These are phyloP conservation scores for Penicillium soppii DNA, from an alignment of 495 filamentous ascomycete genomes.

Conservation along the genomic window DNA sequence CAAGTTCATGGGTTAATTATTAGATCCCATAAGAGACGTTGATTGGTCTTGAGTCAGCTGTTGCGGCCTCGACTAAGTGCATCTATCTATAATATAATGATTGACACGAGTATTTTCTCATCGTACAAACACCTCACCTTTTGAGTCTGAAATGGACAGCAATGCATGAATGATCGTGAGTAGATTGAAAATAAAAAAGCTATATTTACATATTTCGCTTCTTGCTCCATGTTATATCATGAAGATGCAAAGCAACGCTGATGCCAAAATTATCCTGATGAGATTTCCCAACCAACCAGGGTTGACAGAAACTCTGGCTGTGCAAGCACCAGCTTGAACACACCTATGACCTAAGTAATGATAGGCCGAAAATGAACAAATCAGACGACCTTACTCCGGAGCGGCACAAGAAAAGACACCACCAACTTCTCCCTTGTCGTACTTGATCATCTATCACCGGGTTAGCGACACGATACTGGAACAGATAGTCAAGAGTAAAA, in stretches of 20 bases:
- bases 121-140: too few relatives aligned
- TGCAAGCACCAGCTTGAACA: constrained; percentile 9
- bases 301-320: background rate
- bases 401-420: constrained; percentile 48
- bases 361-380: background rate
- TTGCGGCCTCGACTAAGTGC: too few relatives aligned
- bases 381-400: constrained; percentile 11
- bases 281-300: constrained; percentile 4
- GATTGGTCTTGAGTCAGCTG: too few relatives aligned
- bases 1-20: too few relatives aligned
- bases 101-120: too few relatives aligned
- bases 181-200: background rate
- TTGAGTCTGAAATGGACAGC: too few relatives aligned
- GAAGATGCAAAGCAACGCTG: constrained; percentile 9
- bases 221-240: background rate
- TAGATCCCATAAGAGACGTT: too few relatives aligned
- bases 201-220: constrained; percentile 7
- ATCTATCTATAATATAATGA: too few relatives aligned
- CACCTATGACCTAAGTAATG: background rate
- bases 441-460: constrained; percentile 39
- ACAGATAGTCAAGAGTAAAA: constrained; percentile 4
- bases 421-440: constrained; percentile 39
- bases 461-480: constrained; percentile 3
- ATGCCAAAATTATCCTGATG: background rate
- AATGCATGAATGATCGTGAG: background rate